A percentile compares a stretch with the other conserved stretches of the same genome.
Evolutionary conservation across 2,329 filamentous ascomycete genomes (phyloP).

Genomic region (Fusarium sp.): DNA sequence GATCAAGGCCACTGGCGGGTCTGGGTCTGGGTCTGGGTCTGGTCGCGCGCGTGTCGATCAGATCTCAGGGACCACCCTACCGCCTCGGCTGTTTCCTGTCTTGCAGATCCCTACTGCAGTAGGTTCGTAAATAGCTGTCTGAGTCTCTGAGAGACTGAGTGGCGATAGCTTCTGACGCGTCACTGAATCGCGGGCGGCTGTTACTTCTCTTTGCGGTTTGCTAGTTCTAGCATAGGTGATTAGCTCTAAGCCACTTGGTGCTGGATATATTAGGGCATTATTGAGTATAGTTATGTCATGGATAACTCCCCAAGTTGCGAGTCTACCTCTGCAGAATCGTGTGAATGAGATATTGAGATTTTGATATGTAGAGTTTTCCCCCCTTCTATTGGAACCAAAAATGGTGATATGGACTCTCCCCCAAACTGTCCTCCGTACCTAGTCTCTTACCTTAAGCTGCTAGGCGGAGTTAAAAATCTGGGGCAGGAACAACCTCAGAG

Average conservation of each 20-base stretch:
- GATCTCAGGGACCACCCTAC: conserved; percentile 46
- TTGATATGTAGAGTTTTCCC: background rate
- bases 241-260: background rate
- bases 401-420: background rate
- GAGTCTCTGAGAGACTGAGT: conserved; percentile 29
- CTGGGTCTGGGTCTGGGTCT: too few relatives aligned
- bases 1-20: conserved; percentile 28
- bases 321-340: background rate
- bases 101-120: conserved; percentile 35
- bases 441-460: conserved; percentile 3
- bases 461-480: conserved; percentile 35
- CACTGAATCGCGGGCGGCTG: conserved; percentile 20
- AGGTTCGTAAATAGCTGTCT: conserved; percentile 18
- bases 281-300: background rate
- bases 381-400: background rate
- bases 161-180: conserved; percentile 38
- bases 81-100: conserved; percentile 40
- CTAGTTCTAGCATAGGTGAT: background rate
- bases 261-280: background rate
- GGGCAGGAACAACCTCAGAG: conserved; percentile 16
- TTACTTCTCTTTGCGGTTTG: conserved; percentile 12
- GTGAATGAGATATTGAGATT: too few relatives aligned
- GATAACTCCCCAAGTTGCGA: background rate
- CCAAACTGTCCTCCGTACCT: background rate
- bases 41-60: conserved; percentile 45